These are phyloP conservation scores for Saturnispora sekii DNA, from an alignment of 805 yeast species.

Conservation along the genomic window DNA sequence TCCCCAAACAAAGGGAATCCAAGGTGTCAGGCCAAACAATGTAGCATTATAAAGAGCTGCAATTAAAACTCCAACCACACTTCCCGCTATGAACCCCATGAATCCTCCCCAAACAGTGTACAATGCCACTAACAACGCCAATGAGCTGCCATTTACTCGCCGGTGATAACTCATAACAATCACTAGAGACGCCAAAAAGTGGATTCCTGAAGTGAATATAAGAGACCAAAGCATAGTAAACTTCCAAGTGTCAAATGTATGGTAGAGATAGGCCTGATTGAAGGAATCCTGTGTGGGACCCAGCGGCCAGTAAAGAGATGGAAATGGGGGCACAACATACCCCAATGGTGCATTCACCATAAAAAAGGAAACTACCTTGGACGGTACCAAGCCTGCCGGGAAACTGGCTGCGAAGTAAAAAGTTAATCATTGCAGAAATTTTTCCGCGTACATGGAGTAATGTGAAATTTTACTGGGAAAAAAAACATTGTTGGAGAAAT, in stretches of 20 bases:
- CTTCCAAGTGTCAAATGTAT: conserved; percentile 63
- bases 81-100: conserved; percentile 65
- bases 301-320: conserved; percentile 70
- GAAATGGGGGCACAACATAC: conserved; percentile 69
- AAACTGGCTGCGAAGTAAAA: too few relatives aligned
- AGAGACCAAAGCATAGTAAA: conserved; percentile 80
- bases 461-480: too few relatives aligned
- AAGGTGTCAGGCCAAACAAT: conserved; percentile 78
- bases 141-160: conserved; percentile 23
- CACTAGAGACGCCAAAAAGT: conserved; percentile 52
- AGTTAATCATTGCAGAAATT: too few relatives aligned
- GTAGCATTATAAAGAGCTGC: conserved; percentile 75
- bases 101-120: conserved; percentile 48
- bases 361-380: too few relatives aligned
- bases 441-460: too few relatives aligned
- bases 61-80: conserved; percentile 64
- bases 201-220: conserved; percentile 54
- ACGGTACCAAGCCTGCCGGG: too few relatives aligned
- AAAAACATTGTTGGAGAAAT: too few relatives aligned
- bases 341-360: conserved; percentile 57
- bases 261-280: conserved; percentile 52
- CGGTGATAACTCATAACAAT: conserved; percentile 43
- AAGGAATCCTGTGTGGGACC: conserved; percentile 25
- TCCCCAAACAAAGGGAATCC: conserved; percentile 89
- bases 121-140: conserved; percentile 32